Evolutionary conservation across 1,284 basidiomycete species (phyloP).

Genomic region (Tilletia walkeri): DNA sequence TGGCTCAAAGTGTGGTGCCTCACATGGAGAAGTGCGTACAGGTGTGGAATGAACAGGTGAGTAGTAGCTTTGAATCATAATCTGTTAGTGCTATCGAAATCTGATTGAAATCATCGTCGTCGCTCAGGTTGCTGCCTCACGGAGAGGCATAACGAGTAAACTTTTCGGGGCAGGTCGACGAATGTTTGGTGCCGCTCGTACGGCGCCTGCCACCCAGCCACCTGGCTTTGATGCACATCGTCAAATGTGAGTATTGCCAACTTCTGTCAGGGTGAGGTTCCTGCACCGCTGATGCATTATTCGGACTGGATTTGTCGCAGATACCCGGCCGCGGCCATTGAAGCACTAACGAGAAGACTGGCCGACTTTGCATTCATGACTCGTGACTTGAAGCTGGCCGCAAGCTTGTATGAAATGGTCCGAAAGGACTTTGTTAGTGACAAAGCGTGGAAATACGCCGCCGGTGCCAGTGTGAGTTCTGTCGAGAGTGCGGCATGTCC

Average conservation of each 20-base stretch:
- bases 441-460: conserved; percentile 42
- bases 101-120: not conserved
- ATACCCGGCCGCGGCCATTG: conserved; percentile 58
- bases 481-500: not conserved
- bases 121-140: conserved; percentile 71
- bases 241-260: not conserved
- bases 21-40: conserved; percentile 93
- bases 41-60: conserved; percentile 87
- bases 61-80: not conserved
- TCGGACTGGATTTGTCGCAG: not conserved
- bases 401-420: conserved; percentile 77
- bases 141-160: conserved; percentile 81
- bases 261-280: not conserved
- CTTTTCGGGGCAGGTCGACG: conserved; percentile 62
- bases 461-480: conserved; percentile 43
- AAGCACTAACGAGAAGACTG: conserved; percentile 65
- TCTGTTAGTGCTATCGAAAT: not conserved
- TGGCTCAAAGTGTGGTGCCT: conserved; percentile 84
- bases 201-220: not conserved
- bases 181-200: conserved; percentile 56
- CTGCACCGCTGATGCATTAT: not conserved
- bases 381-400: conserved; percentile 82
- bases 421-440: conserved; percentile 58
- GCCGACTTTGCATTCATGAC: conserved; percentile 94
- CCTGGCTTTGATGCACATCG: conserved; percentile 15